Percentiles rank a stretch among this genome's conserved stretches.
Conservation (phyloP, 129 eudicot genomes). For the Artemisia argyi region DNA sequence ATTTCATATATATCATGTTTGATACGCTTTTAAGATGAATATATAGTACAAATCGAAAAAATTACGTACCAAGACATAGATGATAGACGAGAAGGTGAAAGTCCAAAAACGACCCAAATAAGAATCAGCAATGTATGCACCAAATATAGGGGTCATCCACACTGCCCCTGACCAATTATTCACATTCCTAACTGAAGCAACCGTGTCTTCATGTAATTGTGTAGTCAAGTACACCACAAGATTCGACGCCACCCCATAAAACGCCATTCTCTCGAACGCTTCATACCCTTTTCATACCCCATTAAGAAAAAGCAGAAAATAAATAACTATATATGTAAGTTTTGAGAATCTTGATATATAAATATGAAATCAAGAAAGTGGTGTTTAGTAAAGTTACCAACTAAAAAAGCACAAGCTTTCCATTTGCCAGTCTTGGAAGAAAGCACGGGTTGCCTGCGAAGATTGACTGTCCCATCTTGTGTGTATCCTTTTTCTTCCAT, state of each 20-base stretch:
- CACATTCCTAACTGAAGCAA: conserved; percentile 84
- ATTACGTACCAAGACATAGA: conserved; percentile 68
- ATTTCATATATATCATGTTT: no score
- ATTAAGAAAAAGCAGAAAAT: not conserved
- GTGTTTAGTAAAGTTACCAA: conserved; percentile 47
- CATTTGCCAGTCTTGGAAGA: conserved; percentile 89
- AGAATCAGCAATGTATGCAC: conserved; percentile 90
- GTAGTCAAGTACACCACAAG: conserved; percentile 90
- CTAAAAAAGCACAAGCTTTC: conserved; percentile 93
- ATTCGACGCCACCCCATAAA: conserved; percentile 93
- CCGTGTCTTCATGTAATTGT: conserved; percentile 87
- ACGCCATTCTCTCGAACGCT: conserved; percentile 98
- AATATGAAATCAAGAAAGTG: conserved; percentile 25
- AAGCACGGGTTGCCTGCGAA: conserved; percentile 76
- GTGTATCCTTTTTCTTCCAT: conserved; percentile 82
- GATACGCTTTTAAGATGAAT: not conserved
- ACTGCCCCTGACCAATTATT: conserved; percentile 91
- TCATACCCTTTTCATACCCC: conserved; percentile 55
- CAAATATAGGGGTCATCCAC: conserved; percentile 92
- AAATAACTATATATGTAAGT: not conserved
- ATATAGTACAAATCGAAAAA: not conserved
- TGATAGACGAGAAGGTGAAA: conserved; percentile 74
- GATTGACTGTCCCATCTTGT: conserved; percentile 91
- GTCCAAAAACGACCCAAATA: conserved; percentile 97
- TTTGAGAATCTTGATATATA: conserved; percentile 30